phyloP scores from a whole-genome alignment of 352 stramenopile genomes.

The Globisporangium solare region DNA sequence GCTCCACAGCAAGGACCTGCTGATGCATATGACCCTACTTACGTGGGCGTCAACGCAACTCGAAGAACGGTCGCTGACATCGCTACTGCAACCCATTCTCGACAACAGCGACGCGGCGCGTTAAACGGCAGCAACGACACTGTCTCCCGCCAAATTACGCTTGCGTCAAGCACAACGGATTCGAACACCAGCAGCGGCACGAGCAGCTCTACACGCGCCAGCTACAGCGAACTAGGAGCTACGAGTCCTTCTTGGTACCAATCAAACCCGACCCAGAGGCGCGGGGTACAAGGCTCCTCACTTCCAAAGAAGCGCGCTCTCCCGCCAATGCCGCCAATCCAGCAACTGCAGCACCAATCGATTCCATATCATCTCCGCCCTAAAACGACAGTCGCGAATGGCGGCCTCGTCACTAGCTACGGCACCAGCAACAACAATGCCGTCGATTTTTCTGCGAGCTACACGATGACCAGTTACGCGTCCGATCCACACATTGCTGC shows the following conservation, averaged over 20 bases:
- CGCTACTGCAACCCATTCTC: too few species aligned
- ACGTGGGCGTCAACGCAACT: too few species aligned
- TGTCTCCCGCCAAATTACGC: too few species aligned
- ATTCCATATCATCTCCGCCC: conserved; percentile 1
- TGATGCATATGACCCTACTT: too few species aligned
- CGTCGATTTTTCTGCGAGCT: conserved; percentile 9
- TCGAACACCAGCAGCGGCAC: not conserved
- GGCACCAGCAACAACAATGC: not conserved
- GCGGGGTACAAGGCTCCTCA: too few species aligned
- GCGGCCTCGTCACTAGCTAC: not conserved
- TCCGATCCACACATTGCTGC: not conserved
- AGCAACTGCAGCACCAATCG: not conserved
- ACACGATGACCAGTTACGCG: conserved; percentile 8
- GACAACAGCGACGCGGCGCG: too few species aligned
- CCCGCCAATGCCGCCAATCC: conserved; percentile 7
- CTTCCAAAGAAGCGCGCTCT: conserved; percentile 7
- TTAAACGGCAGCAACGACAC: too few species aligned
- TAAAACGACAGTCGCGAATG: not conserved
- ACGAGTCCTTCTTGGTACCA: not conserved
- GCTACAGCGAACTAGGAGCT: conserved; percentile 3
- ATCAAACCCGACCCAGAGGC: not conserved
- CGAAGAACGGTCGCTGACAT: too few species aligned
- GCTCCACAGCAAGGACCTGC: too few species aligned
- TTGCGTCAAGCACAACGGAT: not conserved
- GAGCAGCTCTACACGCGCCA: not conserved